Evolutionary conservation across 2,329 filamentous ascomycete genomes (phyloP).

Genomic region (Ceratocystis smalleyi): DNA sequence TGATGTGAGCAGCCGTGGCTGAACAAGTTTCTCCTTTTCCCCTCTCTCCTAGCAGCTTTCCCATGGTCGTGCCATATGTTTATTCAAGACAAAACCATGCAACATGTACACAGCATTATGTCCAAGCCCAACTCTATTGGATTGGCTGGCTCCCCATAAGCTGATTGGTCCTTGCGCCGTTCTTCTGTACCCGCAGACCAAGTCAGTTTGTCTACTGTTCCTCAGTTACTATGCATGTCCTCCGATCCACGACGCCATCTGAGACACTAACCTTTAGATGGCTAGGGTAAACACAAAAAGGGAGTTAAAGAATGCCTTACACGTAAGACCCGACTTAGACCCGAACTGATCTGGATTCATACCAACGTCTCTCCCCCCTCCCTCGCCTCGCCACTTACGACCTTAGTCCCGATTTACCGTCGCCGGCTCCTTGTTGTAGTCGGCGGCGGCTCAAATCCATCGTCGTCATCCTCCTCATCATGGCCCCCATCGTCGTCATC

Average conservation of each 20-base stretch:
- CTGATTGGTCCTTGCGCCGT: neutral
- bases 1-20: no score
- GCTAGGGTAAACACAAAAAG: neutral
- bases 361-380: neutral
- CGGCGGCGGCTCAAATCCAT: constrained; percentile 37
- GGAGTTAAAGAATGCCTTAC: neutral
- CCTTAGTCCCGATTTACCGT: neutral
- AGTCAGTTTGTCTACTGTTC: neutral
- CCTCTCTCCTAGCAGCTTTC: no score
- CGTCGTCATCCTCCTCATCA: constrained; percentile 42
- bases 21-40: no score
- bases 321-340: neutral
- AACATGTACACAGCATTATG: no score
- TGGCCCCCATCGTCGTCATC: constrained; percentile 46
- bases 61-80: no score
- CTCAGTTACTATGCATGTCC: neutral
- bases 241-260: neutral
- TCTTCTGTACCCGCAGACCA: neutral
- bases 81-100: no score
- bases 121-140: no score
- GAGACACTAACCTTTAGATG: neutral
- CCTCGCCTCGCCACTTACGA: neutral
- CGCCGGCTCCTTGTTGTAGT: constrained; percentile 8
- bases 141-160: neutral
- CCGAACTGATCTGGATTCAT: neutral